These are phyloP conservation scores for Russula earlei DNA, from an alignment of 768 basidiomycete species.

Conservation along the genomic window DNA sequence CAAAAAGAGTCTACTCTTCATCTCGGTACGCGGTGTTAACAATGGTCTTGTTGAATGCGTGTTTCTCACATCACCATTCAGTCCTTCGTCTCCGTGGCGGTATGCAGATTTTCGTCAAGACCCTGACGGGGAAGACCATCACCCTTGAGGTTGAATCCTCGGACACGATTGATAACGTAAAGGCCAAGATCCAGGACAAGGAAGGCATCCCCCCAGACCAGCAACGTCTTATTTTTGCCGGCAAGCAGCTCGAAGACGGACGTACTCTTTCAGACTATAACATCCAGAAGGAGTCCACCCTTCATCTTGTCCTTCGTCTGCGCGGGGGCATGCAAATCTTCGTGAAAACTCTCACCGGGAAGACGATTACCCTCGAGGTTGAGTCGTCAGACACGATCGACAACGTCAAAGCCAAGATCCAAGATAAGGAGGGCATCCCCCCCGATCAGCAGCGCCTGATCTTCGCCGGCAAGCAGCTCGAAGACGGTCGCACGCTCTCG, in stretches of 20 bases:
- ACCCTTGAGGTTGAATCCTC: constrained; percentile 42
- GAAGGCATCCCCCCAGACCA: constrained; percentile 27
- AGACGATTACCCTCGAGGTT: constrained; percentile 18
- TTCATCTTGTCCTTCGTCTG: constrained; percentile 23
- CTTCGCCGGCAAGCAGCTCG: constrained; percentile 17
- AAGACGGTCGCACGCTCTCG: constrained; percentile 17
- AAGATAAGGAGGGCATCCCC: constrained; percentile 18
- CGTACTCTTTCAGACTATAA: constrained; percentile 27
- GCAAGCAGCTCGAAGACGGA: constrained; percentile 28
- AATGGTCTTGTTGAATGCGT: background rate
- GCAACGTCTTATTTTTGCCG: constrained; percentile 27
- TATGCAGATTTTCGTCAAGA: constrained; percentile 44
- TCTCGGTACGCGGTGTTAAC: constrained; percentile 22
- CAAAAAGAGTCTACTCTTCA: constrained; percentile 28
- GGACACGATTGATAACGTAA: constrained; percentile 27
- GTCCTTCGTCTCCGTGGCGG: constrained; percentile 35
- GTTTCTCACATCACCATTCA: background rate
- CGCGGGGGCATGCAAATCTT: constrained; percentile 20
- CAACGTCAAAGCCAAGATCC: constrained; percentile 19
- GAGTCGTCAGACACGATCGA: constrained; percentile 19
- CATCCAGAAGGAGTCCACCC: constrained; percentile 27
- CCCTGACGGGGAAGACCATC: constrained; percentile 45
- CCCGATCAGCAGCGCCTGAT: constrained; percentile 18
- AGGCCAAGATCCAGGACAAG: constrained; percentile 28
- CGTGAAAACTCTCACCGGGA: constrained; percentile 17